phyloP scores from a whole-genome alignment of 1,284 basidiomycete species.

The Stereum hirsutum region DNA sequence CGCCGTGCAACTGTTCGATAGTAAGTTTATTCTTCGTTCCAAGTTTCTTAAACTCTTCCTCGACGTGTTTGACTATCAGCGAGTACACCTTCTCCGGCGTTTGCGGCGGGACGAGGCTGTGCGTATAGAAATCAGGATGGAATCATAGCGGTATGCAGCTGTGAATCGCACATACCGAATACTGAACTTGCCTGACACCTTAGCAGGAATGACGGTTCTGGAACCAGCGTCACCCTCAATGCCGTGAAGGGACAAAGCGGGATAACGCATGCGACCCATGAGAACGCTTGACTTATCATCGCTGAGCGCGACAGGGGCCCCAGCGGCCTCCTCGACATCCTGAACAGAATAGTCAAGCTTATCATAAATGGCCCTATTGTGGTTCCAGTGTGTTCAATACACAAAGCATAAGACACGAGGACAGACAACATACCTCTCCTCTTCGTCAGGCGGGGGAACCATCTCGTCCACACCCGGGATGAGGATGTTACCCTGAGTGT shows the following conservation, averaged over 20 bases:
- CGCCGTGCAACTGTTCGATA: slow-evolving; percentile 70
- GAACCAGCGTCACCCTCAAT: slow-evolving; percentile 90
- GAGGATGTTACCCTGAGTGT: slow-evolving; percentile 76
- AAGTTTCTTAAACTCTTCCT: slow-evolving; percentile 78
- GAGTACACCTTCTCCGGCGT: slow-evolving; percentile 70
- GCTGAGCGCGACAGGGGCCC: slow-evolving; percentile 70
- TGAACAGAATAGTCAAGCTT: slow-evolving; percentile 65
- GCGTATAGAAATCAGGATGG: no score
- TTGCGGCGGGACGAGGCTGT: slow-evolving; percentile 81
- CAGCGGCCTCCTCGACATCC: slow-evolving; percentile 79
- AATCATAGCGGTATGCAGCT: no score
- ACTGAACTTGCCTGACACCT: slow-evolving; percentile 90
- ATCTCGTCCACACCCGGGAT: slow-evolving; percentile 90
- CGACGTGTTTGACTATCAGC: slow-evolving; percentile 64
- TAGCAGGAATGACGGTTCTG: slow-evolving; percentile 94
- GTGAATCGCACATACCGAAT: slow-evolving; percentile 73
- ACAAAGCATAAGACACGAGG: not conserved
- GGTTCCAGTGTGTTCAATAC: not conserved
- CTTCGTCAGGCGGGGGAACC: slow-evolving; percentile 67
- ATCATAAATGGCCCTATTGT: slow-evolving; percentile 54
- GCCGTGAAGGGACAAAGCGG: slow-evolving; percentile 89
- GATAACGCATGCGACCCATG: slow-evolving; percentile 87
- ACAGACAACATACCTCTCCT: slow-evolving; percentile 59
- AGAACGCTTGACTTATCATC: slow-evolving; percentile 78
- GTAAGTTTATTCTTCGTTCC: slow-evolving; percentile 73